Conservation (phyloP, 2,329 filamentous ascomycete genomes). For the Colletotrichum lini region DNA sequence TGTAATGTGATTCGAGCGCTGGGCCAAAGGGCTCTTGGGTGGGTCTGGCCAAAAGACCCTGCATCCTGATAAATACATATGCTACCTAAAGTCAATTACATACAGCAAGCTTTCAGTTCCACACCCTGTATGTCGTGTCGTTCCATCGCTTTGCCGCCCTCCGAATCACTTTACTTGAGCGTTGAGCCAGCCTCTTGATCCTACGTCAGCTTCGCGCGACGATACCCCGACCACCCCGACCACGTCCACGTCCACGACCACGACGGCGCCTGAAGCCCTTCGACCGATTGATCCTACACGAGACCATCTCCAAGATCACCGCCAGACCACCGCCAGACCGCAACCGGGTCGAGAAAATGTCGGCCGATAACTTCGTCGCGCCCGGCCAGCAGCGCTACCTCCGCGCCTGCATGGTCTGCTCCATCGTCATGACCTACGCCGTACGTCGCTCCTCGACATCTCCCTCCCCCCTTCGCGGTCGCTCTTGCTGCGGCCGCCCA, state of each 20-base stretch:
- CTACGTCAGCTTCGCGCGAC: slow-evolving; percentile 10
- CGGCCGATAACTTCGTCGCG: slow-evolving; percentile 74
- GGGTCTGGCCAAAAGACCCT: slow-evolving; percentile 3
- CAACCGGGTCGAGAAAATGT: slow-evolving; percentile 52
- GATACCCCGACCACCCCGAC: slow-evolving; percentile 3
- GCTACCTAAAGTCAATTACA: not conserved
- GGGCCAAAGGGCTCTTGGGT: slow-evolving; percentile 13
- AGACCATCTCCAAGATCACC: not conserved
- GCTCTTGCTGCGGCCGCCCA: too few relatives aligned
- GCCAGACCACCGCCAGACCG: too few relatives aligned
- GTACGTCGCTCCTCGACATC: slow-evolving; percentile 61
- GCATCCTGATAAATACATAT: slow-evolving; percentile 13
- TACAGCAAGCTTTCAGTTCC: not conserved
- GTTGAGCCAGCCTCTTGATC: not conserved
- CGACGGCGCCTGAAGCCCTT: not conserved
- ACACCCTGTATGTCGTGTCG: not conserved
- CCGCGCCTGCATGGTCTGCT: slow-evolving; percentile 99
- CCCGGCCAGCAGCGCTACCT: slow-evolving; percentile 85
- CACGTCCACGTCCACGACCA: not conserved
- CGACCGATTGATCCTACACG: slow-evolving; percentile 1
- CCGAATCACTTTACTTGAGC: not conserved
- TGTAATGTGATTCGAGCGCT: slow-evolving; percentile 36
- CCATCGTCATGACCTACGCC: slow-evolving; percentile 86
- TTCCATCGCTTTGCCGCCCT: not conserved
- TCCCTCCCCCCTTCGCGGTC: slow-evolving; percentile 6